Percentiles rank a stretch among this genome's conserved stretches.
Evolutionary conservation across 306 rosid species (phyloP).

Genomic region (barrel medic (Medicago truncatula)): MtrunA17r5.0-ANR NC_053042.1:32741501-32742000

Average conservation of each 20-base stretch:
- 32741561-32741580: neutral
- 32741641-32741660: neutral
- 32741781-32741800: conserved; percentile 61
- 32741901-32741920: conserved; percentile 71
- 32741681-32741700: neutral
- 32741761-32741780: neutral
- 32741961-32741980: conserved; percentile 82
- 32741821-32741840: conserved; percentile 85
- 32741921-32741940: conserved; percentile 88
- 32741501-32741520: neutral
- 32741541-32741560: neutral
- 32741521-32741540: no score
- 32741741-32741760: no score
- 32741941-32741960: conserved; percentile 60
- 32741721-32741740: neutral
- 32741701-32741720: neutral
- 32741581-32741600: neutral
- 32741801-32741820: conserved; percentile 72
- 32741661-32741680: neutral
- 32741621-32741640: neutral
- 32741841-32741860: conserved; percentile 81
- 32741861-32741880: conserved; percentile 76
- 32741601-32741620: neutral
- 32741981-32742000: conserved; percentile 85
- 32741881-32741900: conserved; percentile 84